Evolutionary conservation across 225 moss, liverwort and hornwort genomes (phyloP).

Genomic region (Polytrichum formosum): DNA sequence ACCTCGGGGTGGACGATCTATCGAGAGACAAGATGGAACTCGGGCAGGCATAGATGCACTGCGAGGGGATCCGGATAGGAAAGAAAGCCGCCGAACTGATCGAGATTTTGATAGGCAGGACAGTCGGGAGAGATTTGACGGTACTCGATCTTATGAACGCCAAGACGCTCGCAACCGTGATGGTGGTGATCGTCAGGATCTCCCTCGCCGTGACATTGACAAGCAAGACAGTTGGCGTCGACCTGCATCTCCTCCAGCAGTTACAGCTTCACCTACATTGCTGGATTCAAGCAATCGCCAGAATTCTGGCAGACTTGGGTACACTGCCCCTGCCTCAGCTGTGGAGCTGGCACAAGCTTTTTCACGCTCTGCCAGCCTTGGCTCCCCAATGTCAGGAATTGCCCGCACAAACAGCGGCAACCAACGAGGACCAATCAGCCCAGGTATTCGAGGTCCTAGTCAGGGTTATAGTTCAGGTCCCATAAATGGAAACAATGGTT

Average conservation of each 20-base stretch:
- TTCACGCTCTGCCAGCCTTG: conserved; percentile 75
- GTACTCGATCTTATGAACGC: conserved; percentile 43
- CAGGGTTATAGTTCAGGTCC: conserved; percentile 60
- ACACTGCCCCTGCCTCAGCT: conserved; percentile 74
- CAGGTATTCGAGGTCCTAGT: conserved; percentile 54
- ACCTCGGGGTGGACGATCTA: conserved; percentile 49
- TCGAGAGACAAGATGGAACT: conserved; percentile 66
- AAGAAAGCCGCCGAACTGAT: conserved; percentile 48
- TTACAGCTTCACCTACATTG: conserved; percentile 41
- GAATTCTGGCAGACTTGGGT: conserved; percentile 65
- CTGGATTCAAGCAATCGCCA: conserved; percentile 65
- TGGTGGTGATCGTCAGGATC: conserved; percentile 45
- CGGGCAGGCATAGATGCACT: conserved; percentile 26
- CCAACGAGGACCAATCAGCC: conserved; percentile 60
- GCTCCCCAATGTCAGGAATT: conserved; percentile 60
- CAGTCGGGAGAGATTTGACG: conserved; percentile 52
- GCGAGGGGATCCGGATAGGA: conserved; percentile 52
- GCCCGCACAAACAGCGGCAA: conserved; percentile 53
- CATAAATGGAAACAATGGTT: conserved; percentile 65
- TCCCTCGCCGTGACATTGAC: conserved; percentile 69
- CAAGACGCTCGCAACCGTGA: conserved; percentile 62
- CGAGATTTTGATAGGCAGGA: conserved; percentile 64
- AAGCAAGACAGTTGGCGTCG: conserved; percentile 96
- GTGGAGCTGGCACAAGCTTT: conserved; percentile 91
- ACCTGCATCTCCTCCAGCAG: conserved; percentile 46